These are phyloP conservation scores for Castanospermum australe DNA, from an alignment of 306 rosid genomes.

Conservation along the genomic window DNA sequence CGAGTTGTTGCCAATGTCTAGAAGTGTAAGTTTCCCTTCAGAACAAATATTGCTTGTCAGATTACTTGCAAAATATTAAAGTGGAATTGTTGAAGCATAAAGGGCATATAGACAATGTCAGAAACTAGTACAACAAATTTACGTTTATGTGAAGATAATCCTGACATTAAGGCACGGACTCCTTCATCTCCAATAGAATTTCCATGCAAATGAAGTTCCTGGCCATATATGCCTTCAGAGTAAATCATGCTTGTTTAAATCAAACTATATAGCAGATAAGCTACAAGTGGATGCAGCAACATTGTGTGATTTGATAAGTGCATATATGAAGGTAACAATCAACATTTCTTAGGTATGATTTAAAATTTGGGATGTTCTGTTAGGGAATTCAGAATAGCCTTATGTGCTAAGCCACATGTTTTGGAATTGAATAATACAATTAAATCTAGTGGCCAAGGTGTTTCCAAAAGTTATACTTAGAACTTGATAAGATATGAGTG, in stretches of 20 bases:
- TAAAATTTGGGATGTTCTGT: not conserved
- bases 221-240: slow-evolving; percentile 24
- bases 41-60: slow-evolving; percentile 40
- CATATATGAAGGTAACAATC: slow-evolving; percentile 14
- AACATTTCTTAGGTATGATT: not conserved
- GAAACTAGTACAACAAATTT: slow-evolving; percentile 20
- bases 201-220: slow-evolving; percentile 97
- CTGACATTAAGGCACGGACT: slow-evolving; percentile 70
- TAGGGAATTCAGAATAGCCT: not conserved
- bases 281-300: slow-evolving; percentile 2
- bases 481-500: not conserved
- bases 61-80: slow-evolving; percentile 9
- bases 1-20: slow-evolving; percentile 90
- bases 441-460: slow-evolving; percentile 1
- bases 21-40: slow-evolving; percentile 73
- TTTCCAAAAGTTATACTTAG: not conserved
- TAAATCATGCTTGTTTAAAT: slow-evolving; percentile 28
- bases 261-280: slow-evolving; percentile 14
- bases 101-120: not conserved
- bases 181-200: slow-evolving; percentile 98
- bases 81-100: slow-evolving; percentile 6
- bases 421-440: slow-evolving; percentile 3
- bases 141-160: slow-evolving; percentile 81
- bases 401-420: not conserved
- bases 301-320: slow-evolving; percentile 1